Evolutionary conservation across 2,329 filamentous ascomycete genomes (phyloP).

Genomic region (Trichoderma koningiopsis): DNA sequence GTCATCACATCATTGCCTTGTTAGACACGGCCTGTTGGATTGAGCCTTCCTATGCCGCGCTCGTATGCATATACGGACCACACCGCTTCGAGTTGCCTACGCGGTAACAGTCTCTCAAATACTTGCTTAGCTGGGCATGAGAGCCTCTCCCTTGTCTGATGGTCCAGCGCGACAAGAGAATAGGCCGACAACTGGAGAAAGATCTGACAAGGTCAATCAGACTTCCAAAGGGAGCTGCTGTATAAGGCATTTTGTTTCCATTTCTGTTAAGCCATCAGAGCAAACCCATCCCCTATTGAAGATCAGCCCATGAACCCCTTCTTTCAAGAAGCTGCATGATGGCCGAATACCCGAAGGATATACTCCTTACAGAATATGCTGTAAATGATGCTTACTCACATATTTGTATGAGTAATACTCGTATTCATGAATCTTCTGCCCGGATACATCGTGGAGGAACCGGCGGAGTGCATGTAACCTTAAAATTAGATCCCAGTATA

Average conservation of each 20-base stretch:
- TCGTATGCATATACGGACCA: background rate
- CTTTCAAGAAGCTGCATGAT: background rate
- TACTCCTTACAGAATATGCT: background rate
- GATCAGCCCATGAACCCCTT: background rate
- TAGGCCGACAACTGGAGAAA: background rate
- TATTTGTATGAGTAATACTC: background rate
- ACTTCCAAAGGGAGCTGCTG: slow-evolving; percentile 1
- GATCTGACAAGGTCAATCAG: background rate
- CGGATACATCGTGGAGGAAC: background rate
- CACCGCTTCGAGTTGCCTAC: background rate
- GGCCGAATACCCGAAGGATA: background rate
- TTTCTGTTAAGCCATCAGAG: background rate
- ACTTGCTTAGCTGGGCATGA: background rate
- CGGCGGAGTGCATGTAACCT: background rate
- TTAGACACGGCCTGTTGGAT: background rate
- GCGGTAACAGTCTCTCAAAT: background rate
- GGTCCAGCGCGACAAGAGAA: background rate
- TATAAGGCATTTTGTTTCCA: background rate
- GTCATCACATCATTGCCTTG: background rate
- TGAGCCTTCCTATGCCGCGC: background rate
- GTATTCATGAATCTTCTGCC: background rate
- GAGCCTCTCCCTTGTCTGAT: background rate
- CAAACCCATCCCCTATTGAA: background rate
- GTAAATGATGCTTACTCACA: background rate
- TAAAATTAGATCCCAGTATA: slow-evolving; percentile 5